Conservation (phyloP, 75 land plant species). For the Cunninghamia lanceolata region DNA sequence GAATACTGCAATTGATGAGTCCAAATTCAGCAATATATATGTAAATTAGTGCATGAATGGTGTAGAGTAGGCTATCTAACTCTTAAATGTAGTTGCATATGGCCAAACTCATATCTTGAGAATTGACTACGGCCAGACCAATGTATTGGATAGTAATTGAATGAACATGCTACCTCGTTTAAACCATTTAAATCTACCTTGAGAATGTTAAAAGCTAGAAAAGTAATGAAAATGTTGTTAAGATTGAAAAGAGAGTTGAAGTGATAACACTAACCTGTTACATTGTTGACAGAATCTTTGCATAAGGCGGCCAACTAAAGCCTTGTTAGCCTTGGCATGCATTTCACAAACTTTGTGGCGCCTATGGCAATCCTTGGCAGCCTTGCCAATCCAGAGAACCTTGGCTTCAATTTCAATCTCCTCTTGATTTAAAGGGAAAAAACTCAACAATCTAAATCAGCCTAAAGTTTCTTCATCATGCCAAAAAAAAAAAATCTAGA, state of each 20-base stretch:
- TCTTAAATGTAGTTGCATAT: not conserved
- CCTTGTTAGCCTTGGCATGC: conserved; percentile 74
- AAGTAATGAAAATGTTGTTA: not conserved
- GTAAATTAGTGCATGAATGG: not conserved
- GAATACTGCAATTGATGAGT: not conserved
- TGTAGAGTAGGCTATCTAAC: not conserved
- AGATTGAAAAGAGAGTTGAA: not conserved
- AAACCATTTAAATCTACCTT: not conserved
- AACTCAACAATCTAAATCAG: no score
- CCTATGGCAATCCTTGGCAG: conserved; percentile 78
- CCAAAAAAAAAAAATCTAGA: no score
- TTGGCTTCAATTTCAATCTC: no score
- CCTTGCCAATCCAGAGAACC: no score
- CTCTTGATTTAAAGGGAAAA: no score
- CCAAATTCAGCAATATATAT: not conserved
- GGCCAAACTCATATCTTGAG: not conserved
- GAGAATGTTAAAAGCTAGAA: not conserved
- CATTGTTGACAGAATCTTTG: conserved; percentile 96
- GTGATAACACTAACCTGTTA: conserved; percentile 50
- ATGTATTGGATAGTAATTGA: not conserved
- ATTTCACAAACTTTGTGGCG: conserved; percentile 88
- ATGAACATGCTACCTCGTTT: not conserved
- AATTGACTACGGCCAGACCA: not conserved
- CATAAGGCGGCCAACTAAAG: conserved; percentile 61
- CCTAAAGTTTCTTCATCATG: no score